These are phyloP conservation scores for Pezicula radicicola DNA, from an alignment of 2,329 filamentous ascomycete genomes.

Conservation along the genomic window DNA sequence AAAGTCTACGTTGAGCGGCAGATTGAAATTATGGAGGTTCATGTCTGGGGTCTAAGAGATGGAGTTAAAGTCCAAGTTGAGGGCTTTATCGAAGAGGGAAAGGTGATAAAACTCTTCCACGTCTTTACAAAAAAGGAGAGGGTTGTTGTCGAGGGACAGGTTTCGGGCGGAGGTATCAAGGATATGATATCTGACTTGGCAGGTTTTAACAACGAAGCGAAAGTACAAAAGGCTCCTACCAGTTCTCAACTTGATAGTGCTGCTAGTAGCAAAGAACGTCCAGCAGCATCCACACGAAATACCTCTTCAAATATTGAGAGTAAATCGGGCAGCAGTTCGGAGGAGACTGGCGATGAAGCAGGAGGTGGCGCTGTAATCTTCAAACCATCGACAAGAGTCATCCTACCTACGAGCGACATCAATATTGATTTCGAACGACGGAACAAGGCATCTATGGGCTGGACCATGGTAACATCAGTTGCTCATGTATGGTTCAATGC, in stretches of 20 bases:
- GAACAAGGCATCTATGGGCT: constrained; percentile 73
- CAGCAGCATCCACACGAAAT: background rate
- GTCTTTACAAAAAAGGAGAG: constrained; percentile 74
- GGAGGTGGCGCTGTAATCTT: constrained; percentile 76
- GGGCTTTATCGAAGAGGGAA: constrained; percentile 85
- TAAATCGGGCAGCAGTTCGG: constrained; percentile 16
- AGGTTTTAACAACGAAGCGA: constrained; percentile 24
- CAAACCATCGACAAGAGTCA: constrained; percentile 64
- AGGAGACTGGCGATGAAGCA: constrained; percentile 39
- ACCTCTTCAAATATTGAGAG: background rate
- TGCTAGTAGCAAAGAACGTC: background rate
- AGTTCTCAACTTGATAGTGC: constrained; percentile 10
- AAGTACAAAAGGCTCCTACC: constrained; percentile 12
- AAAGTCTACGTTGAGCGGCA: constrained; percentile 81
- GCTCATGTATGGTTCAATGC: constrained; percentile 97
- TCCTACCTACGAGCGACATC: constrained; percentile 77
- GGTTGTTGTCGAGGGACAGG: constrained; percentile 58
- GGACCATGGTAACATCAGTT: constrained; percentile 88
- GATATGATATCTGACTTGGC: constrained; percentile 55
- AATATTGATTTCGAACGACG: constrained; percentile 88
- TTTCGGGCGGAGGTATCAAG: constrained; percentile 45
- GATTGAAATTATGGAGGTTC: constrained; percentile 83
- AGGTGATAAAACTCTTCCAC: constrained; percentile 79
- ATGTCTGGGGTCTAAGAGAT: constrained; percentile 83
- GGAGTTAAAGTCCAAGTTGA: constrained; percentile 86